Base-by-base conservation (phyloP, 75 land plant genomes). In the Pseudotsuga menziesii region DNA sequence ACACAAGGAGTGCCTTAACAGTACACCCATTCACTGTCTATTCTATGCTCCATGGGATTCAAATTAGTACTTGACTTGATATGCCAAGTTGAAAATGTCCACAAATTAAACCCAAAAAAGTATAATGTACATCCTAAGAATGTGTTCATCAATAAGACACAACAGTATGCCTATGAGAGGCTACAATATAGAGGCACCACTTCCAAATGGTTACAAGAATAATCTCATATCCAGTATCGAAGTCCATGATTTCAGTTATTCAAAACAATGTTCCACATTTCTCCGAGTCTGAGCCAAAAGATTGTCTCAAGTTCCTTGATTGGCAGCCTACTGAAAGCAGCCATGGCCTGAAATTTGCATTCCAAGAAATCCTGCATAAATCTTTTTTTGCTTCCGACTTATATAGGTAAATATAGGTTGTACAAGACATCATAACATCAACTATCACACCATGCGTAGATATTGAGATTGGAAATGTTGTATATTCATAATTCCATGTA, bases 371-470 rank as follows among this genome's bases (percentile, higher is more conserved):
- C 19, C 52, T 39, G 72, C 19, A 23, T 36, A 4, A 69, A 69
- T 12, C 32, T 7, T 41, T 69, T 11, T 69, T 41, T 20, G 72
- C 72, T 69, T 69, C 72, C 41, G n/a, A 39, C 72, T 69, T 69
- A 3, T 7, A 69, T 13, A n/a, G 41, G 41, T 69, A 39, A 39
- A 69, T 69, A 69, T 69, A 20, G 72, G 3, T 36, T 39, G 44
- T 9, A 14, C 39, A 44, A 69, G 1, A 9, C 44, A 19, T 0
- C 44, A 41, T 69, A 20, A 7, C 72, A 8, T 69, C 48, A 39
- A 69, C 48, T 44, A 44, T 5, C 48, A 44, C 48, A 4, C 44
- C 48, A 1, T 44, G 7, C 7, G 48, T 9, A 5, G 48, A 44
- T 44, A 6, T 44, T 44, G 48, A 44, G 8, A 44, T 44, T 44